phyloP scores from a whole-genome alignment of 2,329 filamentous ascomycete genomes.

The Annulohypoxylon truncatum region DNA sequence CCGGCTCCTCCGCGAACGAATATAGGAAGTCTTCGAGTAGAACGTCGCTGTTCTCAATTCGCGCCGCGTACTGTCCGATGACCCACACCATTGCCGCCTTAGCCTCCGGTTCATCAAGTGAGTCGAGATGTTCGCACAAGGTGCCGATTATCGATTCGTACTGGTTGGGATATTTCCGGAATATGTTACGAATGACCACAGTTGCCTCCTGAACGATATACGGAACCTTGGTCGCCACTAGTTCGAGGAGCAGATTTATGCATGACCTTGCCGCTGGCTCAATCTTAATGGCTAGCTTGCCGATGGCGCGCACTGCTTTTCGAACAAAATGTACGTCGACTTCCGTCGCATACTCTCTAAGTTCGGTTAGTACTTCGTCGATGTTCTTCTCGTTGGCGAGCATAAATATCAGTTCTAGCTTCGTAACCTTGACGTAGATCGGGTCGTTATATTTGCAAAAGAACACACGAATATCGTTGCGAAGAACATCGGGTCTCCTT shows the following conservation, averaged over 20 bases:
- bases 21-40: conserved; percentile 95
- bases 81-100: conserved; percentile 99
- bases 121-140: conserved; percentile 95
- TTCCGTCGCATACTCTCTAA: conserved; percentile 96
- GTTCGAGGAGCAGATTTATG: conserved; percentile 90
- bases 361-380: conserved; percentile 90
- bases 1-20: conserved; percentile 91
- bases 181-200: conserved; percentile 98
- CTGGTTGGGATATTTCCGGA: conserved; percentile 98
- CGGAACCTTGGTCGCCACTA: conserved; percentile 97
- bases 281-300: conserved; percentile 98
- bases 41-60: conserved; percentile 96
- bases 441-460: conserved; percentile 99
- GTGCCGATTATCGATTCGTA: conserved; percentile 98
- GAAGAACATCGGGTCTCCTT: conserved; percentile 88
- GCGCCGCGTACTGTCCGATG: conserved; percentile 96
- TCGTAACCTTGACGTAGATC: conserved; percentile 99
- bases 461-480: conserved; percentile 97
- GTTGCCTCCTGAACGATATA: conserved; percentile 99
- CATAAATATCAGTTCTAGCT: conserved; percentile 99
- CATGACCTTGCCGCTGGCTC: conserved; percentile 91
- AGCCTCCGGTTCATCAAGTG: conserved; percentile 94
- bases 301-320: conserved; percentile 96
- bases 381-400: conserved; percentile 96
- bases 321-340: conserved; percentile 99